A percentile compares a stretch with the other conserved stretches of the same genome.
phyloP scores from a whole-genome alignment of 2,329 filamentous ascomycete genomes.

The Canariomyces notabilis region DNA sequence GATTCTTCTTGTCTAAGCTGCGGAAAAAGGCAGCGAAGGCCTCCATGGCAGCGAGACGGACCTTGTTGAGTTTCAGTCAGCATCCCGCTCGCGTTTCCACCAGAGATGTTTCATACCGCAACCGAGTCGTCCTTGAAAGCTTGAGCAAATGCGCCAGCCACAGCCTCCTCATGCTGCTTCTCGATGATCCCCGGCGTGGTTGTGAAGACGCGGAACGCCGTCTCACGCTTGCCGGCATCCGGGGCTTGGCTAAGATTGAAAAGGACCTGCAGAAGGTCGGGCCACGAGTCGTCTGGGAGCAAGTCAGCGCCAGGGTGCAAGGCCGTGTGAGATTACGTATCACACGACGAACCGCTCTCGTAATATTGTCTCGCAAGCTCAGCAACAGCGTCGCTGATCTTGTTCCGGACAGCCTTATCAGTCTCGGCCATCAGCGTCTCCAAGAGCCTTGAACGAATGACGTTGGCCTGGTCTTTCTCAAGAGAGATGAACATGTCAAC shows the following conservation, averaged over 20 bases:
- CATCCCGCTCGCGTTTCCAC: not conserved
- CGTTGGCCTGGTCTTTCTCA: slow-evolving; percentile 64
- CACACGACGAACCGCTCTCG: slow-evolving; percentile 66
- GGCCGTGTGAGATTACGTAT: slow-evolving; percentile 5
- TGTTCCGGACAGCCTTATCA: slow-evolving; percentile 75
- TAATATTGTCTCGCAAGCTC: slow-evolving; percentile 93
- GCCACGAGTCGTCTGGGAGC: slow-evolving; percentile 71
- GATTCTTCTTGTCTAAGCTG: slow-evolving; percentile 79
- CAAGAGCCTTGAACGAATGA: slow-evolving; percentile 79
- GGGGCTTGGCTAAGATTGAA: slow-evolving; percentile 87
- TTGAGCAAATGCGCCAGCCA: slow-evolving; percentile 79
- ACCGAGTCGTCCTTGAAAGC: slow-evolving; percentile 89
- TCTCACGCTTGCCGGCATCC: slow-evolving; percentile 80
- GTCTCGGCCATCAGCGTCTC: slow-evolving; percentile 69
- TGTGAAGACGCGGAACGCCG: slow-evolving; percentile 90
- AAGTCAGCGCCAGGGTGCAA: slow-evolving; percentile 9
- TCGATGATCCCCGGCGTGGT: slow-evolving; percentile 95
- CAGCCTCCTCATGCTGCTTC: slow-evolving; percentile 88
- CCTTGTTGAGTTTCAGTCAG: slow-evolving; percentile 44
- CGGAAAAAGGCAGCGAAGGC: slow-evolving; percentile 96
- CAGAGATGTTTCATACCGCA: slow-evolving; percentile 47
- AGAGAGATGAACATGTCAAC: slow-evolving; percentile 84
- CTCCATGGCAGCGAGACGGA: slow-evolving; percentile 90
- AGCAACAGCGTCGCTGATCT: slow-evolving; percentile 95
- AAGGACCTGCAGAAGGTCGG: slow-evolving; percentile 77